phyloP scores from a whole-genome alignment of 768 basidiomycete species.

The Serendipita sp. region DNA sequence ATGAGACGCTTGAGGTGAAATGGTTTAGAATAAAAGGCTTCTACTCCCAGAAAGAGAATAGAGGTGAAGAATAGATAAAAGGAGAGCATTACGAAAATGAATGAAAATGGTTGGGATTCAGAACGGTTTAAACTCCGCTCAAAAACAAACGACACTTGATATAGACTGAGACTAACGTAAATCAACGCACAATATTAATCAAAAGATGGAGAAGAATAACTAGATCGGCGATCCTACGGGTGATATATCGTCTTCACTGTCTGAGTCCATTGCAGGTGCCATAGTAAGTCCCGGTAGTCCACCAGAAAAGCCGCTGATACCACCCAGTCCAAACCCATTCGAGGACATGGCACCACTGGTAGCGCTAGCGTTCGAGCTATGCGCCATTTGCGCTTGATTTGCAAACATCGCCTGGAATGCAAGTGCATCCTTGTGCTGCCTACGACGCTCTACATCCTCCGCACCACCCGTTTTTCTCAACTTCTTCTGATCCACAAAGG shows the following conservation, averaged over 20 bases:
- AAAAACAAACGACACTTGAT: too few species aligned
- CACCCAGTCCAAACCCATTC: not conserved
- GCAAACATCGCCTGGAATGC: constrained; percentile 81
- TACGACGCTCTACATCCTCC: constrained; percentile 75
- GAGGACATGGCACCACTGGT: not conserved
- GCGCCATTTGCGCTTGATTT: not conserved
- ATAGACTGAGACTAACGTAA: too few species aligned
- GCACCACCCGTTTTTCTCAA: constrained; percentile 92
- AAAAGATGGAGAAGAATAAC: not conserved
- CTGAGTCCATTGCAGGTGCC: constrained; percentile 4
- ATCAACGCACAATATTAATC: not conserved
- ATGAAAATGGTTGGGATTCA: too few species aligned
- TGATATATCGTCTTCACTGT: not conserved
- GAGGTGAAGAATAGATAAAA: too few species aligned
- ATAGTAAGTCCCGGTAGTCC: constrained; percentile 7
- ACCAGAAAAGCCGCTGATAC: not conserved
- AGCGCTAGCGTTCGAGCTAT: not conserved
- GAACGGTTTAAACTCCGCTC: too few species aligned
- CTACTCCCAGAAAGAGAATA: too few species aligned
- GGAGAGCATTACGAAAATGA: too few species aligned
- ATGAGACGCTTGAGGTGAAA: too few species aligned
- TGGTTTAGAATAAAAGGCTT: too few species aligned
- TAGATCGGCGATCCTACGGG: not conserved
- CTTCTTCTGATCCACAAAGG: constrained; percentile 78
- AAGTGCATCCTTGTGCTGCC: constrained; percentile 70